Evolutionary conservation across 306 rosid species (phyloP), one percentile per base, ranked within the genome.

Genomic region (Datisca glomerata): DNA sequence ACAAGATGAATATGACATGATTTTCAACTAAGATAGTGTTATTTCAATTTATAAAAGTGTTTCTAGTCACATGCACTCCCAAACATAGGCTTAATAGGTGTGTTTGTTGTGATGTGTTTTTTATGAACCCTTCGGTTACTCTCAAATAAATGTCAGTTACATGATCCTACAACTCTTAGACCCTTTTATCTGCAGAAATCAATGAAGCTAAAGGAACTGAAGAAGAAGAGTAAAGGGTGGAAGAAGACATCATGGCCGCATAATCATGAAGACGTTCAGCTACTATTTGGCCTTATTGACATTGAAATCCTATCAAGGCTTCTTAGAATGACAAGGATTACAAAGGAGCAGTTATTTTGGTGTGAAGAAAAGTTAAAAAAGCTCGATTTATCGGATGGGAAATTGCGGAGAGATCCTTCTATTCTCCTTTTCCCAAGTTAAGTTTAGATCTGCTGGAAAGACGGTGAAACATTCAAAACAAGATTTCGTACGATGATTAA

Each of bases 361-460:
- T 83, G 97, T 34, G 95, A 89, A 67, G 93, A 83, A 55, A 89
- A 89, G 79, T 63, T 77, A 75, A 89, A 80, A 50, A 89, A 76
- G 47, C 72, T 89, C 18, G 91, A 80, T 44, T 21, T 80, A 18
- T 58, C 65, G 8, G 70, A 64, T 34, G 56, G 79, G 18, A 74
- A 65, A 78, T 59, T 89, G 66, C 65, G 74, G 67, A 77, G 97
- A 70, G 95, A 89, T 54, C 86, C 81, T 0, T 69, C 76, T 22
- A 94, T 94, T 13, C 51, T 69, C 49, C 91, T 89, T 60, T 89
- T 89, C 62, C 97, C 97, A 7, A 76, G 86, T 74, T 68, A 72
- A 57, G 12, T 22, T 31, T 31, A 1, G 33, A 12, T 6, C 33
- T n/a, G n/a, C n/a, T n/a, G n/a, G n/a, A n/a, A n/a, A n/a, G n/a